Evolutionary conservation across 169 alveolate genomes (phyloP).

Genomic region (Amoebophrya sp.): DNA sequence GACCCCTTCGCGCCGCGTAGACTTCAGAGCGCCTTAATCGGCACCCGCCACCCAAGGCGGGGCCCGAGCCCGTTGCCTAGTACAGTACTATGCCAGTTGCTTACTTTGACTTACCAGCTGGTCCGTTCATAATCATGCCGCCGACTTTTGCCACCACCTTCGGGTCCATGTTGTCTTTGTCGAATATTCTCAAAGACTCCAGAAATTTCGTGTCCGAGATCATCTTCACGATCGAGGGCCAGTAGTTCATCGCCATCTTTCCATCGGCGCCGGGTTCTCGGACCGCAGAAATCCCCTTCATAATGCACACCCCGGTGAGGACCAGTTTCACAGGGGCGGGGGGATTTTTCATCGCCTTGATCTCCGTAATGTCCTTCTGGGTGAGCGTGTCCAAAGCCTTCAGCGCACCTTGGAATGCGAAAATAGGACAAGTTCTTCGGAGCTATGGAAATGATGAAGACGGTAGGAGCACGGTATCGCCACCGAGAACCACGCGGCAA

Average conservation of each 20-base stretch:
- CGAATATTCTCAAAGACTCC: conserved; percentile 38
- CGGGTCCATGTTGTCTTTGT: conserved; percentile 47
- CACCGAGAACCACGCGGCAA: no score
- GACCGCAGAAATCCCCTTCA: conserved; percentile 39
- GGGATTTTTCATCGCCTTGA: conserved; percentile 60
- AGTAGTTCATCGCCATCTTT: conserved; percentile 55
- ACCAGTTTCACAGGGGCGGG: conserved; percentile 48
- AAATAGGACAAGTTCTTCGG: no score
- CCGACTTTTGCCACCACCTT: conserved; percentile 3
- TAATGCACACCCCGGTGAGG: conserved; percentile 54
- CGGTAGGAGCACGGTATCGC: no score
- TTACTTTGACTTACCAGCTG: no score
- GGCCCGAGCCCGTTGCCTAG: no score
- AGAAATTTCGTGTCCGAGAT: conserved; percentile 40
- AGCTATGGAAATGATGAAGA: no score
- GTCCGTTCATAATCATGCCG: no score
- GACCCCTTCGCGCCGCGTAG: no score
- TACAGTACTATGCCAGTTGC: no score
- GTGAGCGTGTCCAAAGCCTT: conserved; percentile 62
- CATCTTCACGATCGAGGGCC: conserved; percentile 65
- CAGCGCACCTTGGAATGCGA: conserved; percentile 51
- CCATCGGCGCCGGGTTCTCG: conserved; percentile 10
- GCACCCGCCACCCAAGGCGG: no score
- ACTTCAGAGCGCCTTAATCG: no score
- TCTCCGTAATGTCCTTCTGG: conserved; percentile 62